A percentile compares a stretch with the other conserved stretches of the same genome.
Conservation (phyloP, 169 alveolate genomes). For the Plasmodium ovale region DNA sequence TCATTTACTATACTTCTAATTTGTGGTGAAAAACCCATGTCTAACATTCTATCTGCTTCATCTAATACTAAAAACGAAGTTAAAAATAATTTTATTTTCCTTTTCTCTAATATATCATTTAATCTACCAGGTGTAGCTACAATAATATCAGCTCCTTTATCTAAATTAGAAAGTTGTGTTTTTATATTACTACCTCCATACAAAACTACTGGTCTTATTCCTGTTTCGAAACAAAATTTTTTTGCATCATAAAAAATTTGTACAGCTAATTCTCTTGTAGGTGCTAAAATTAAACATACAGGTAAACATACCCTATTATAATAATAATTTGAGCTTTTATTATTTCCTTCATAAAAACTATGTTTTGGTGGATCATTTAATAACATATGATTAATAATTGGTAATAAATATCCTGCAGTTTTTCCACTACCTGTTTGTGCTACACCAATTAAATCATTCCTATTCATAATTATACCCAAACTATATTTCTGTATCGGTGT, state of each 20-base stretch:
- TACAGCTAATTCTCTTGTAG: slow-evolving; percentile 98
- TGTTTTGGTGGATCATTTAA: slow-evolving; percentile 89
- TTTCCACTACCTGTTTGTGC: slow-evolving; percentile 99
- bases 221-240: slow-evolving; percentile 92
- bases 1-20: slow-evolving; percentile 88
- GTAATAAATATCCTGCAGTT: slow-evolving; percentile 98
- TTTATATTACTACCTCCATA: slow-evolving; percentile 95
- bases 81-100: slow-evolving; percentile 83
- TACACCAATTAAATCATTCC: slow-evolving; percentile 96
- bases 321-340: slow-evolving; percentile 54
- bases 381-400: slow-evolving; percentile 93
- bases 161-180: slow-evolving; percentile 91
- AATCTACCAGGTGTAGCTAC: slow-evolving; percentile 98
- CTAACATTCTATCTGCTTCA: slow-evolving; percentile 97
- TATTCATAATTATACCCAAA: slow-evolving; percentile 93
- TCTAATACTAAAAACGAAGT: slow-evolving; percentile 92
- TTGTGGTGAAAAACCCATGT: slow-evolving; percentile 96
- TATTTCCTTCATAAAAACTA: slow-evolving; percentile 38
- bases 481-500: slow-evolving; percentile 96
- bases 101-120: slow-evolving; percentile 90
- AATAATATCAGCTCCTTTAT: slow-evolving; percentile 95
- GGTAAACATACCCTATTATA: slow-evolving; percentile 80
- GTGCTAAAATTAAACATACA: slow-evolving; percentile 92
- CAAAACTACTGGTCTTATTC: slow-evolving; percentile 92
- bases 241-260: slow-evolving; percentile 94